Conservation (phyloP, 2,329 filamentous ascomycete species). For the Cladosporium austrohemisphaericum region DNA sequence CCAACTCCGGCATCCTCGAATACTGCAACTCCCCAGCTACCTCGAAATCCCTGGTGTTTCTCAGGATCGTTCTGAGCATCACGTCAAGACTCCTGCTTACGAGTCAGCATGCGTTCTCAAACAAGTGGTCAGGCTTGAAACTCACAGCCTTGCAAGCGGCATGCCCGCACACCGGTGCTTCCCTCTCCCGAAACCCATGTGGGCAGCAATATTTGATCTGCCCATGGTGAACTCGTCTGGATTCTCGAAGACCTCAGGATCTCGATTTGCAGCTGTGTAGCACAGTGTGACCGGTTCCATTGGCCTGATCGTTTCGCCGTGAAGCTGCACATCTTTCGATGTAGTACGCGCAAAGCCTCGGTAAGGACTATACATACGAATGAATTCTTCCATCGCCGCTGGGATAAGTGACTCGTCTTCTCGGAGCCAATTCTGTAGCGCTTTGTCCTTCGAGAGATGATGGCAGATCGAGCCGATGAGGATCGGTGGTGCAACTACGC, state of each 20-base stretch:
- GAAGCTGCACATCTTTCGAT: conserved; percentile 1
- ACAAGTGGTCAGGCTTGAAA: background rate
- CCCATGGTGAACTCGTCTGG: conserved; percentile 7
- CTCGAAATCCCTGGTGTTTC: background rate
- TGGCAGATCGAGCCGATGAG: background rate
- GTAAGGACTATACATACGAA: conserved; percentile 3
- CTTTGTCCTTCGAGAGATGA: background rate
- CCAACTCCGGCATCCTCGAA: conserved; percentile 2
- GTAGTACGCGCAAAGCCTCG: conserved; percentile 3
- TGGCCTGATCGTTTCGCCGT: conserved; percentile 1
- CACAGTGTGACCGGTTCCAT: conserved; percentile 1
- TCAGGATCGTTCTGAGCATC: background rate
- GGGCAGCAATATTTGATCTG: background rate
- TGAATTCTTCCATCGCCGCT: background rate
- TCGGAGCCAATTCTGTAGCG: background rate
- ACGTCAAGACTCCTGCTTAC: background rate
- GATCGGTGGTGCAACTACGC: background rate
- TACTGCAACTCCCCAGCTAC: background rate
- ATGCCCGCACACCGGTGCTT: conserved; percentile 6
- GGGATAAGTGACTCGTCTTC: conserved; percentile 1
- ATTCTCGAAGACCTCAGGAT: background rate
- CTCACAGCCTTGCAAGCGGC: conserved; percentile 4
- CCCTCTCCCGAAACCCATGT: conserved; percentile 5
- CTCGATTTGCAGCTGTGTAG: conserved; percentile 5
- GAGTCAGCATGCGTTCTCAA: background rate